A percentile compares a stretch with the other conserved stretches of the same genome.
These are phyloP conservation scores for Scheffersomyces coipomensis DNA, from an alignment of 805 yeast species.

Conservation along the genomic window DNA sequence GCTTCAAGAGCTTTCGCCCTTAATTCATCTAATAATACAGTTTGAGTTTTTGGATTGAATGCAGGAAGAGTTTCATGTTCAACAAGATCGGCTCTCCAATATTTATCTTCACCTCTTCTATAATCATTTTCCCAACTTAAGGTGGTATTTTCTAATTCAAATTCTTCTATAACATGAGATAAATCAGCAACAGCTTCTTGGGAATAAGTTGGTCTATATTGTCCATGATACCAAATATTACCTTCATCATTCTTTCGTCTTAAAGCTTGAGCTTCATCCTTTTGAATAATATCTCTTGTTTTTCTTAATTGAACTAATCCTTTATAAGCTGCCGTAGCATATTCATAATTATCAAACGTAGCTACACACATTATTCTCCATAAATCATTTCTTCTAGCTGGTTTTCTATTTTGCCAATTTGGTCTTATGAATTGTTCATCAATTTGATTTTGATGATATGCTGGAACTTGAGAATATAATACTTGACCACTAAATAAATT, in stretches of 20 bases:
- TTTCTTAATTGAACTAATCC: constrained; percentile 72
- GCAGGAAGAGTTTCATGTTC: constrained; percentile 60
- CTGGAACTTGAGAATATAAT: constrained; percentile 82
- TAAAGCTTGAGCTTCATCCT: constrained; percentile 60
- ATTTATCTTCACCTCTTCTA: constrained; percentile 77
- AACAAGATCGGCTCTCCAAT: constrained; percentile 65
- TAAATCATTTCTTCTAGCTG: constrained; percentile 76
- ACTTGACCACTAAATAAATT: constrained; percentile 90
- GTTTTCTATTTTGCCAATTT: constrained; percentile 85
- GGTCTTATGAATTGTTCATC: constrained; percentile 74
- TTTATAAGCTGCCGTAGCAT: constrained; percentile 71
- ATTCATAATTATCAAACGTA: constrained; percentile 55
- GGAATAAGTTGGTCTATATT: constrained; percentile 84
- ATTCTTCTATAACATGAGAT: constrained; percentile 63
- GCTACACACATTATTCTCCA: constrained; percentile 93
- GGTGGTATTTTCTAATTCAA: constrained; percentile 46
- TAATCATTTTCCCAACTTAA: constrained; percentile 83
- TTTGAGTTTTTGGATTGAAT: constrained; percentile 64
- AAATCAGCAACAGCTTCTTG: constrained; percentile 92
- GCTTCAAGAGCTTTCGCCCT: constrained; percentile 38
- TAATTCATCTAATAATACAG: constrained; percentile 62
- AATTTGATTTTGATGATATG: constrained; percentile 56
- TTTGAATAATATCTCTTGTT: constrained; percentile 63
- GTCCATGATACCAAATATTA: constrained; percentile 82
- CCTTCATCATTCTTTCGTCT: constrained; percentile 75